Evolutionary conservation across 352 stramenopile species (phyloP), one percentile per base, ranked within the genome.

Genomic region (Pythium brachiatum): DNA sequence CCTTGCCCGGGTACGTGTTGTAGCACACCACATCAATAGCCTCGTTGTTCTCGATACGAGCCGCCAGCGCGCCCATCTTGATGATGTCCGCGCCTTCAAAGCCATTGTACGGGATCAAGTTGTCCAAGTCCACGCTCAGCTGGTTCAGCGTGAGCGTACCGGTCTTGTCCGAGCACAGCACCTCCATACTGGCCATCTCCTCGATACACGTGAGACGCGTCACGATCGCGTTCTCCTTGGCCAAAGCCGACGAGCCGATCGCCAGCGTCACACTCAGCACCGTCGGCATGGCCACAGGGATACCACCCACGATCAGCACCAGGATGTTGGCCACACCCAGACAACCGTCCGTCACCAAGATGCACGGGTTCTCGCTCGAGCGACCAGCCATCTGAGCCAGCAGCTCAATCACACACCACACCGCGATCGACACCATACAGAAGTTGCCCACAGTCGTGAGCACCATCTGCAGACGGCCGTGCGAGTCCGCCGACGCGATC

Each of bases 161-260:
- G 26, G 93, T 98, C 83, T 97, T 98, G 76, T 98, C 95, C 41
- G 88, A 97, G 79, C 94, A 98, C 51, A 98, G 73, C 58, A 98
- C 83, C 64, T 90, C 81, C 90, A 98, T 98, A 41, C 70, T 80
- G 21, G 91, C 92, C 66, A 98, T 87, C 60, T 97, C 87, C 60
- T 98, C 88, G 75, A 98, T 97, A 32, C 90, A 95, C 51, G 86
- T 92, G 34, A 98, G 68, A 64, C 90, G 81, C 26, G 90, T 93
- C 39, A 98, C 91, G 58, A 98, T 98, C 44, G 90, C 93, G 64
- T 94, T 95, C 63, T 97, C 76, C 60, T 96, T 91, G 27, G 83
- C 79, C 4, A 98, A 74, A 51, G 81, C 88, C 53, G 87, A 89
- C 46, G 90, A 96, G 57, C 92, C 94, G 50, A 98, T 91, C 8